A percentile compares a stretch with the other conserved stretches of the same genome.
Evolutionary conservation across 345 rosid species (phyloP).

Genomic region (Erucastrum elatum): DNA sequence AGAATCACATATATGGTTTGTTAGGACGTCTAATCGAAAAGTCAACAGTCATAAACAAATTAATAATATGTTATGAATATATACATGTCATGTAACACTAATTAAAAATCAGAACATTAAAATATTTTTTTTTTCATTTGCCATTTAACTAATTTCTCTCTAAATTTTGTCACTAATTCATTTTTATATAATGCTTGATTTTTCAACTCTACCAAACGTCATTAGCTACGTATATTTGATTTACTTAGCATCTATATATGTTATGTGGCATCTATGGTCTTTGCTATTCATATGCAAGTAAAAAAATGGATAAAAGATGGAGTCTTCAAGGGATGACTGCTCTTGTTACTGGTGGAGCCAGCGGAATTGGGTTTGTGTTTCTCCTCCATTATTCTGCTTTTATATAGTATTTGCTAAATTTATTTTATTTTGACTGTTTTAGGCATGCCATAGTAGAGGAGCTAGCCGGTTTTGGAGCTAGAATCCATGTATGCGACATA

Average conservation of each 20-base stretch:
- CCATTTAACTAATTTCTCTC: background rate
- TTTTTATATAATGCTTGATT: background rate
- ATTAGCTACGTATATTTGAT: background rate
- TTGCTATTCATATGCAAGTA: background rate
- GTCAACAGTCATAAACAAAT: background rate
- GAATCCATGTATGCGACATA: conserved; percentile 18
- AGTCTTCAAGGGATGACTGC: background rate
- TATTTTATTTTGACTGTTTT: background rate
- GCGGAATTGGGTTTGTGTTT: background rate
- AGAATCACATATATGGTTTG: background rate
- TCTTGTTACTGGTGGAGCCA: background rate
- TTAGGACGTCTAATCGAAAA: background rate
- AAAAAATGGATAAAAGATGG: background rate
- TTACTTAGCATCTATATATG: background rate
- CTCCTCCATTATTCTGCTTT: background rate
- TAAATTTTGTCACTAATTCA: too few relatives aligned
- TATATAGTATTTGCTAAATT: background rate
- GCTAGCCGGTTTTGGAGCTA: conserved; percentile 23
- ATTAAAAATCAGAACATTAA: background rate
- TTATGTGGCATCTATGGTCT: background rate
- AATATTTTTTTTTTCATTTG: background rate
- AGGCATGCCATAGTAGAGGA: conserved; percentile 34
- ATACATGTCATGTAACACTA: background rate
- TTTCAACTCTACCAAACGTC: background rate
- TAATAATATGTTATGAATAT: background rate